Percentiles rank a stretch among this genome's conserved stretches.
phyloP scores from a whole-genome alignment of 768 basidiomycete genomes.

The Amanita inopinata region DNA sequence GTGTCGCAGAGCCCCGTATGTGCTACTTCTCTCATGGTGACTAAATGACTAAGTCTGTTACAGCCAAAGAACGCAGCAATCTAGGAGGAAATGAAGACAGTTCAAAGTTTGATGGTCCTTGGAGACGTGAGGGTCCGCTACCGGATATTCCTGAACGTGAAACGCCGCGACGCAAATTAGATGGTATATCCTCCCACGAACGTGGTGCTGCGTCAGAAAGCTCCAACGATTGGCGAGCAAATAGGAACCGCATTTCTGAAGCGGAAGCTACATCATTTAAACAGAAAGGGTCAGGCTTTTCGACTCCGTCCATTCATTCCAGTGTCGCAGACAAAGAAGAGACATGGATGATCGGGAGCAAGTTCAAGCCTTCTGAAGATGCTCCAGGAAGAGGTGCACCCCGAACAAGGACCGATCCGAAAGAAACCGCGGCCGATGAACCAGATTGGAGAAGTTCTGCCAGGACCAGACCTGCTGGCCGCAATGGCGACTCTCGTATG shows the following conservation, averaged over 20 bases:
- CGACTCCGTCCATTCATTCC: constrained; percentile 29
- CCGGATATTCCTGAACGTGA: constrained; percentile 58
- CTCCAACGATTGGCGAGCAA: constrained; percentile 65
- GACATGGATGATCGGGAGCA: constrained; percentile 65
- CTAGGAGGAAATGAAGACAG: constrained; percentile 60
- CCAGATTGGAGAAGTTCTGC: constrained; percentile 59
- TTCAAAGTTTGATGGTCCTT: constrained; percentile 73
- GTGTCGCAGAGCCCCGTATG: constrained; percentile 94
- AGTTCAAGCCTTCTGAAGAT: constrained; percentile 50
- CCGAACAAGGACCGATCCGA: constrained; percentile 43
- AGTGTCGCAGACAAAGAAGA: constrained; percentile 72
- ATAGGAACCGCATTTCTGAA: constrained; percentile 35
- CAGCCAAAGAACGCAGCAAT: constrained; percentile 69
- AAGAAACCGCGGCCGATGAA: constrained; percentile 43
- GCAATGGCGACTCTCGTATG: constrained; percentile 56
- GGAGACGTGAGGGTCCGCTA: constrained; percentile 84
- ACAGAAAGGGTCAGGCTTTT: constrained; percentile 51
- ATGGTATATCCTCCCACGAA: constrained; percentile 36
- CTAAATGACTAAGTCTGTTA: constrained; percentile 10
- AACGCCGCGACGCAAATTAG: constrained; percentile 54
- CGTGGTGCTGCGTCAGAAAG: constrained; percentile 44
- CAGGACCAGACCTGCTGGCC: constrained; percentile 31
- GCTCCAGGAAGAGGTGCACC: constrained; percentile 35
- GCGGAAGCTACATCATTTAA: constrained; percentile 36
- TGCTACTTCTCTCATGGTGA: constrained; percentile 14